These are phyloP conservation scores for Amphichorda felina DNA, from an alignment of 2,329 filamentous ascomycete species.

Conservation along the genomic window DNA sequence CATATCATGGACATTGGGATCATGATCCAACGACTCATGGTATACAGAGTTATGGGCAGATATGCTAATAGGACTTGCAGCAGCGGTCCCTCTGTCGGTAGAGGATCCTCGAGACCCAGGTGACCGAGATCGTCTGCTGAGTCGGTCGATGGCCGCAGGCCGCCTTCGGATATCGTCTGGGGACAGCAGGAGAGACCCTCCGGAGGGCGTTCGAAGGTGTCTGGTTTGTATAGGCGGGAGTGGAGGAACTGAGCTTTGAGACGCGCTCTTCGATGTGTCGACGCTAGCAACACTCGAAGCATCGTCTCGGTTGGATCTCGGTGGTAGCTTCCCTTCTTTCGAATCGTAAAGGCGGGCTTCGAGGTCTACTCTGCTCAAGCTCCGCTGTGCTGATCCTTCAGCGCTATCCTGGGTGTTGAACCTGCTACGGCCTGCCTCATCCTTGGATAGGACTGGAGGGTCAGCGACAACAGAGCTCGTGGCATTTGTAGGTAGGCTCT, in stretches of 20 bases:
- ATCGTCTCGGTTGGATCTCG: constrained; percentile 27
- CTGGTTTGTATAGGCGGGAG: constrained; percentile 22
- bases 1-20: constrained; percentile 30
- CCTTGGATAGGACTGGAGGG: constrained; percentile 11
- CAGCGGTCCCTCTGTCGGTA: constrained; percentile 42
- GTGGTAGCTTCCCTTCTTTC: constrained; percentile 20
- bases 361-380: constrained; percentile 29
- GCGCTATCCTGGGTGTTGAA: constrained; percentile 30
- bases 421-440: constrained; percentile 22
- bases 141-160: constrained; percentile 43
- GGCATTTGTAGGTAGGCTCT: constrained; percentile 28
- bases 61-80: constrained; percentile 44
- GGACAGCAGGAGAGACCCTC: constrained; percentile 20
- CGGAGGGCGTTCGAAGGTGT: constrained; percentile 20
- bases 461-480: constrained; percentile 28
- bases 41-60: constrained; percentile 46
- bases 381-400: constrained; percentile 24
- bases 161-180: constrained; percentile 27
- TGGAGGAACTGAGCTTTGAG: constrained; percentile 19
- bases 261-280: constrained; percentile 31
- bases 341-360: constrained; percentile 26
- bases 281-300: constrained; percentile 27
- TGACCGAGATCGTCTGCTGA: constrained; percentile 33
- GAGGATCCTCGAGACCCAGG: constrained; percentile 47
- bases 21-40: constrained; percentile 42